Percentiles rank a stretch among this genome's conserved stretches.
phyloP scores from a whole-genome alignment of 2,329 filamentous ascomycete species.

The Sordariomycetes sp. region DNA sequence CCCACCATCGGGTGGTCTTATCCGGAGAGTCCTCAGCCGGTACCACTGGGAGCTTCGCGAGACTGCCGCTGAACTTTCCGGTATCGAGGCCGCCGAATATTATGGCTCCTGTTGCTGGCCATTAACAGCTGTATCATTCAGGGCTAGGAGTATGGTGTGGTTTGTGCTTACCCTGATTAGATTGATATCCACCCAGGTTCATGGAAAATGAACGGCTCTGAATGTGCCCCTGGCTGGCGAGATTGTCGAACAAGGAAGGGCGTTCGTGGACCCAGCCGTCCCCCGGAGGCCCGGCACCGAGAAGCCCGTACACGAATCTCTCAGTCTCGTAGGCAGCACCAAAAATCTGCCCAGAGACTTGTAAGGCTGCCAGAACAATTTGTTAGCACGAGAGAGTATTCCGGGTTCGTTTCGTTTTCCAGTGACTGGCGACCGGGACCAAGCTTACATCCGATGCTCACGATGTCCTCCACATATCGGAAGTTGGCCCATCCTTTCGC shows the following conservation, averaged over 20 bases:
- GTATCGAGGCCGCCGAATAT: conserved; percentile 36
- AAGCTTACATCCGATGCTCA: conserved; percentile 20
- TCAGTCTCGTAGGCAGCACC: conserved; percentile 22
- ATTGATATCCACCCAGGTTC: conserved; percentile 18
- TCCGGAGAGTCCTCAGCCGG: conserved; percentile 13
- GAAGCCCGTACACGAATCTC: conserved; percentile 17
- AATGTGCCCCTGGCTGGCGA: conserved; percentile 15
- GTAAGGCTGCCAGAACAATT: conserved; percentile 9
- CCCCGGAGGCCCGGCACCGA: conserved; percentile 22
- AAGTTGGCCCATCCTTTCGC: conserved; percentile 17
- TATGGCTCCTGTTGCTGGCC: conserved; percentile 12
- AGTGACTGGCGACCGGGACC: neutral
- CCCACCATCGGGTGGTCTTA: conserved; percentile 31
- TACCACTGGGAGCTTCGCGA: conserved; percentile 16
- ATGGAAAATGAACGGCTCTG: conserved; percentile 19
- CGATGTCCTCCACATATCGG: conserved; percentile 16
- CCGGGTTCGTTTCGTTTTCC: neutral
- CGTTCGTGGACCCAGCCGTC: conserved; percentile 19
- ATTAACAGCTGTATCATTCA: neutral
- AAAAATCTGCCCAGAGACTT: conserved; percentile 11
- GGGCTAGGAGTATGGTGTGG: conserved; percentile 21
- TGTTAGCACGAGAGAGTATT: conserved; percentile 5
- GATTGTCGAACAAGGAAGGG: conserved; percentile 17
- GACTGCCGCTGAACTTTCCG: conserved; percentile 27
- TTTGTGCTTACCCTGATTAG: conserved; percentile 14